Conservation (phyloP, 2,329 filamentous ascomycete genomes). For the Sarocladium brachiariae region DNA sequence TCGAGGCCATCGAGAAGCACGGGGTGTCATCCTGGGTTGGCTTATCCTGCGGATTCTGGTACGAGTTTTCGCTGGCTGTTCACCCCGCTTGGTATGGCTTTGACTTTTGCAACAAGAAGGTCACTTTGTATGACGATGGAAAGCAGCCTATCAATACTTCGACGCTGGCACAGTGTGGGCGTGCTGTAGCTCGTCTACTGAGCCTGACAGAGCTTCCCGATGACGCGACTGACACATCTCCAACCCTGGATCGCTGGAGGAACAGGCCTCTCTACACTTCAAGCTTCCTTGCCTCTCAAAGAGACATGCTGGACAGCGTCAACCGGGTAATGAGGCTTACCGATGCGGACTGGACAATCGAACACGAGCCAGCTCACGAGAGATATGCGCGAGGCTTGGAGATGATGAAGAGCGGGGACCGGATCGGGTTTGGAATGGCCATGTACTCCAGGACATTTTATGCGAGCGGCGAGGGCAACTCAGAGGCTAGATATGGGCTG, state of each 20-base stretch:
- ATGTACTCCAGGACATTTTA: constrained; percentile 53
- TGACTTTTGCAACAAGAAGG: constrained; percentile 34
- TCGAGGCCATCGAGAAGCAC: constrained; percentile 31
- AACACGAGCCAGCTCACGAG: constrained; percentile 35
- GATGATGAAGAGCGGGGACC: constrained; percentile 30
- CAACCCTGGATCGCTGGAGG: constrained; percentile 31
- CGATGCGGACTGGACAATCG: constrained; percentile 55
- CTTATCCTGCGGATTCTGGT: constrained; percentile 43
- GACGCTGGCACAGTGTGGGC: constrained; percentile 53
- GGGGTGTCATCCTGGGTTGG: constrained; percentile 25
- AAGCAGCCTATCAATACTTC: constrained; percentile 47
- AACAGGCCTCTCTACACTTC: constrained; percentile 45
- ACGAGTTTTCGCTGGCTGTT: constrained; percentile 38
- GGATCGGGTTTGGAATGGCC: constrained; percentile 37
- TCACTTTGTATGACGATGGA: constrained; percentile 50
- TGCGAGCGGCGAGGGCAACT: constrained; percentile 32
- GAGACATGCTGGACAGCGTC: constrained; percentile 57
- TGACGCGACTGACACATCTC: constrained; percentile 26
- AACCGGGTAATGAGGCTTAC: constrained; percentile 50
- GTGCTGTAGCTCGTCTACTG: constrained; percentile 44
- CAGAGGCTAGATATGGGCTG: constrained; percentile 28
- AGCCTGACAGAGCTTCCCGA: constrained; percentile 39
- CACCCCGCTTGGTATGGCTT: constrained; percentile 36
- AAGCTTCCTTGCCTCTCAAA: constrained; percentile 53
- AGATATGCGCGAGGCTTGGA: constrained; percentile 39